Conservation (phyloP, 257 asterid species). For the Echites panduratus region DNA sequence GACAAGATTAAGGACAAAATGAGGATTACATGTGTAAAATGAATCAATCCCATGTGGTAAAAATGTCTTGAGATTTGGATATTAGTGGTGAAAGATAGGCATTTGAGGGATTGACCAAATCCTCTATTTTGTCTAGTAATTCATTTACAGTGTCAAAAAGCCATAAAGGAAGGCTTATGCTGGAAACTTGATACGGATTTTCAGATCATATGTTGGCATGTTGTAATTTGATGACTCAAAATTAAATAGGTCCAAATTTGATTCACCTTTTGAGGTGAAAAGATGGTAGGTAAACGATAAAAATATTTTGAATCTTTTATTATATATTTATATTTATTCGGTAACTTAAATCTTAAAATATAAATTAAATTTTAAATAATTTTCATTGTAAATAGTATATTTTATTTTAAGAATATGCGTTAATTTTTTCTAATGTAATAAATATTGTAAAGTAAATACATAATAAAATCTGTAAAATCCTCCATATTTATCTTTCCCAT, state of each 20-base stretch:
- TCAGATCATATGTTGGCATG: constrained; percentile 4
- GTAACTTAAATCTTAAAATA: too few species aligned
- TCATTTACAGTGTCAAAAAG: neutral
- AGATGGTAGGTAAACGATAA: too few species aligned
- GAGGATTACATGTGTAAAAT: neutral
- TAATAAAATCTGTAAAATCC: too few species aligned
- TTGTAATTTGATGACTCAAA: neutral
- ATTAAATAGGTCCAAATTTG: neutral
- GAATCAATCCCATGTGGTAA: neutral
- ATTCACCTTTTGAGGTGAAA: neutral
- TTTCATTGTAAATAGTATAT: too few species aligned
- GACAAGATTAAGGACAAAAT: constrained; percentile 7
- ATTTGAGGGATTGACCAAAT: neutral
- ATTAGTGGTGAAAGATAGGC: neutral
- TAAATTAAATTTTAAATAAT: too few species aligned
- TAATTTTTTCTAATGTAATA: too few species aligned
- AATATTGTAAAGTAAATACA: too few species aligned
- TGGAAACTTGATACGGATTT: neutral
- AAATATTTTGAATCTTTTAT: too few species aligned
- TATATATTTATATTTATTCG: too few species aligned
- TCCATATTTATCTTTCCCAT: too few species aligned
- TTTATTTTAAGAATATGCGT: too few species aligned
- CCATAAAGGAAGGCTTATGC: neutral
- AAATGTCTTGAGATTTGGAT: constrained; percentile 1
- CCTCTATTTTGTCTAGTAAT: constrained; percentile 1